phyloP scores from a whole-genome alignment of 306 rosid species.

The Gynostemma pentaphyllum region DNA sequence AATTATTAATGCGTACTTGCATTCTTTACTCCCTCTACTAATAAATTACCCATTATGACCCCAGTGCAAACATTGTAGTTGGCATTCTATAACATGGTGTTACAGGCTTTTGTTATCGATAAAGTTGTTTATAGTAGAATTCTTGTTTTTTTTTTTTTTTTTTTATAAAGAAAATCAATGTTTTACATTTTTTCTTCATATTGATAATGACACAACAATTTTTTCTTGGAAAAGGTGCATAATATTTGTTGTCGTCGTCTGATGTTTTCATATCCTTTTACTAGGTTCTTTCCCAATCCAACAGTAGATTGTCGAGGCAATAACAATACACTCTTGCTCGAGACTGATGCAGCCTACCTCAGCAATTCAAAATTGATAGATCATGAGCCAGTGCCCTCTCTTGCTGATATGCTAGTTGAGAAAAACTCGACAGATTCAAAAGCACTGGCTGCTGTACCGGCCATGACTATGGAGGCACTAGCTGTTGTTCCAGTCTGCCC shows the following conservation, averaged over 20 bases:
- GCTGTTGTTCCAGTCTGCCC: conserved; percentile 33
- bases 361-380: background rate
- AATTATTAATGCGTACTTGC: background rate
- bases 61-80: background rate
- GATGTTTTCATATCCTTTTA: background rate
- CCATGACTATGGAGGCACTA: conserved; percentile 32
- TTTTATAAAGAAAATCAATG: too few species aligned
- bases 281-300: background rate
- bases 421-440: conserved; percentile 34
- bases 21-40: background rate
- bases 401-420: conserved; percentile 25
- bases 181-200: too few species aligned
- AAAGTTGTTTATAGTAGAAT: too few species aligned
- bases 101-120: background rate
- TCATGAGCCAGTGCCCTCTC: conserved; percentile 13
- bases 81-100: background rate
- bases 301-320: background rate
- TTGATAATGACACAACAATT: background rate
- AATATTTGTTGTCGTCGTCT: background rate
- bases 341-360: background rate
- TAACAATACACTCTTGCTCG: background rate
- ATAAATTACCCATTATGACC: background rate
- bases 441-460: conserved; percentile 53
- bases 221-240: background rate
- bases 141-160: too few species aligned